A percentile compares a stretch with the other conserved stretches of the same genome.
Evolutionary conservation across 2,329 filamentous ascomycete genomes (phyloP).

Genomic region (Hymenoscyphus infarciens): DNA sequence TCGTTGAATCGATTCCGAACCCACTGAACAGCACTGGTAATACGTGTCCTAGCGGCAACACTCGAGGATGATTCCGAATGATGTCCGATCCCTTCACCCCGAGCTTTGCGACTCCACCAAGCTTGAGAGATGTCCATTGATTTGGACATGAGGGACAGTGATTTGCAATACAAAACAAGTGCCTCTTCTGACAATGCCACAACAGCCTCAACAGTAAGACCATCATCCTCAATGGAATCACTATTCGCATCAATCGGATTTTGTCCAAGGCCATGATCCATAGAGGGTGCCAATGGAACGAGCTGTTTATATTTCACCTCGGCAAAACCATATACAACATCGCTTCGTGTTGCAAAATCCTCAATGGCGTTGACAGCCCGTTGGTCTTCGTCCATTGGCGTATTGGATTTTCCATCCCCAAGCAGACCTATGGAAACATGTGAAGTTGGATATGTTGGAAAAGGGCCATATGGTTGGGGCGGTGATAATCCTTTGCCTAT

Average conservation of each 20-base stretch:
- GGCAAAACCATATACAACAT: constrained; percentile 95
- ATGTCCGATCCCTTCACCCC: constrained; percentile 53
- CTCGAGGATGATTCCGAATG: constrained; percentile 41
- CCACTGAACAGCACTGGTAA: constrained; percentile 96
- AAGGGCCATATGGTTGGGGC: constrained; percentile 73
- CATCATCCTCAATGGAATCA: constrained; percentile 64
- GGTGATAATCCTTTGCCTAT: constrained; percentile 64
- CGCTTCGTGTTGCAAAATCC: constrained; percentile 86
- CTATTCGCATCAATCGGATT: constrained; percentile 49
- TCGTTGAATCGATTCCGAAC: constrained; percentile 93
- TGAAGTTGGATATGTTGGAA: constrained; percentile 77
- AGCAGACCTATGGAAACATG: constrained; percentile 59
- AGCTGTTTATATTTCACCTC: constrained; percentile 98
- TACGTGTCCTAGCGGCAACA: constrained; percentile 52
- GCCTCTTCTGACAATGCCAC: constrained; percentile 90
- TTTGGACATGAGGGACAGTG: constrained; percentile 81
- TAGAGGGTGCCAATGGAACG: constrained; percentile 80
- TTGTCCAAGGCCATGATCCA: constrained; percentile 66
- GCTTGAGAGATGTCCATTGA: constrained; percentile 91
- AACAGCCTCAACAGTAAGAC: constrained; percentile 79
- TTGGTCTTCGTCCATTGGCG: constrained; percentile 72
- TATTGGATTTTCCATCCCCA: constrained; percentile 59
- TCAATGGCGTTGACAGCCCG: constrained; percentile 79
- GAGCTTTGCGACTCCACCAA: constrained; percentile 83
- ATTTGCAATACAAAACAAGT: constrained; percentile 92